Evolutionary conservation across 2,329 filamentous ascomycete genomes (phyloP), one percentile per base, ranked within the genome.

Genomic region (Fusarium xylarioides): DNA sequence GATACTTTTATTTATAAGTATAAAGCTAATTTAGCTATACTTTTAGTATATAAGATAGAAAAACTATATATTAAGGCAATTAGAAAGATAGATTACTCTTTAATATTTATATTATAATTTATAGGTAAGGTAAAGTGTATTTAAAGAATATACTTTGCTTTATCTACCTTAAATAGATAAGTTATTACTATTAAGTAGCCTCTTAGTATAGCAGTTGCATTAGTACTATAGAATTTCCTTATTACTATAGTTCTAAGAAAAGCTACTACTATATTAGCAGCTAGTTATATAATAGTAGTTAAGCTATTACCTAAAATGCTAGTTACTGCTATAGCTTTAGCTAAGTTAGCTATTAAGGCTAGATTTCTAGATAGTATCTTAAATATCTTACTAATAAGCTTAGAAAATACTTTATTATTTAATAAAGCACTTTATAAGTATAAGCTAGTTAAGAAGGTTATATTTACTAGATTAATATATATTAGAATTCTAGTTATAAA

Each of bases 231-330:
- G 90, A 92, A 92, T 80, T 92, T 91, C 71, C 87, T 87, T 7
- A 78, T 86, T 11, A 86, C 85, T 11, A 87, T 89, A 82, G 81
- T 87, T 14, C 80, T 85, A 9, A 78, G 85, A 23, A 87, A 87
- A 58, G 80, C 83, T 3, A 83, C 79, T 0, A 82, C 90, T 1
- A 89, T 89, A 1, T 83, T 94, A 32, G 92, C 92, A 14, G 92
- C 92, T 15, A 92, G 92, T 28, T 94, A 92, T 79, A 93, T 91
- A 2, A 93, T 95, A 89, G 85, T 95, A 7, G 85, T 89, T 14
- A 94, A 94, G 81, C 91, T 91, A 3, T 91, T 89, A 4, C 91
- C 91, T 1, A 91, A 94, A 79, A 94, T 93, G 4, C 93, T 93
- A 0, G 88, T 93, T 71, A 93, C 91, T 42, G 89, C 91, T 1